phyloP scores from a whole-genome alignment of 345 rosid species.

The Nasturtium officinale region DNA sequence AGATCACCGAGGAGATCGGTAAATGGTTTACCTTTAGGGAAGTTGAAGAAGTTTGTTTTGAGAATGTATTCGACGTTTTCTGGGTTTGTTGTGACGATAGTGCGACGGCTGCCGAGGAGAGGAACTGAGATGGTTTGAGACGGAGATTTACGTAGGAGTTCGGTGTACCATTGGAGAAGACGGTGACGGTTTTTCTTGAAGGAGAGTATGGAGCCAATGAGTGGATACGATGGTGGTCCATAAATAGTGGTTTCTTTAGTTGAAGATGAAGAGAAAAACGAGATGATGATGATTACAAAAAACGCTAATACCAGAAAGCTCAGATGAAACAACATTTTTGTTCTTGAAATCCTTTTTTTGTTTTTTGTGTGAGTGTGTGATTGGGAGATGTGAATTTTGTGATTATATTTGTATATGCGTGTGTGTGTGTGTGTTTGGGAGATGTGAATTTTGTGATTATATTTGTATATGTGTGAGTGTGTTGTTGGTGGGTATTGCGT shows the following conservation, averaged over 20 bases:
- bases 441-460: too few relatives aligned
- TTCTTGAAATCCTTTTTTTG: not conserved
- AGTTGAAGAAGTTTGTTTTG: constrained; percentile 60
- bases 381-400: not conserved
- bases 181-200: constrained; percentile 41
- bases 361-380: not conserved
- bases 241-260: constrained; percentile 8
- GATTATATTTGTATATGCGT: not conserved
- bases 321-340: constrained; percentile 2
- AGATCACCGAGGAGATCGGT: constrained; percentile 63
- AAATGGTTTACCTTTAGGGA: constrained; percentile 72
- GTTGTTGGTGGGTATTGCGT: constrained; percentile 27
- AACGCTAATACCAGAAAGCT: not conserved
- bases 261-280: not conserved
- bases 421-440: too few relatives aligned
- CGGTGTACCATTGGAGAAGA: constrained; percentile 36
- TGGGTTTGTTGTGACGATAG: constrained; percentile 59
- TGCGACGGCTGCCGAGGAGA: constrained; percentile 45
- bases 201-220: constrained; percentile 31
- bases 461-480: not conserved
- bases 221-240: constrained; percentile 35
- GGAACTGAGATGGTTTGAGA: constrained; percentile 26
- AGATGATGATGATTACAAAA: constrained; percentile 10
- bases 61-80: constrained; percentile 65
- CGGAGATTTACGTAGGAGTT: constrained; percentile 29